Evolutionary conservation across 176 grass and related monocot species (phyloP).

Genomic region (Dactylis glomerata): DNA sequence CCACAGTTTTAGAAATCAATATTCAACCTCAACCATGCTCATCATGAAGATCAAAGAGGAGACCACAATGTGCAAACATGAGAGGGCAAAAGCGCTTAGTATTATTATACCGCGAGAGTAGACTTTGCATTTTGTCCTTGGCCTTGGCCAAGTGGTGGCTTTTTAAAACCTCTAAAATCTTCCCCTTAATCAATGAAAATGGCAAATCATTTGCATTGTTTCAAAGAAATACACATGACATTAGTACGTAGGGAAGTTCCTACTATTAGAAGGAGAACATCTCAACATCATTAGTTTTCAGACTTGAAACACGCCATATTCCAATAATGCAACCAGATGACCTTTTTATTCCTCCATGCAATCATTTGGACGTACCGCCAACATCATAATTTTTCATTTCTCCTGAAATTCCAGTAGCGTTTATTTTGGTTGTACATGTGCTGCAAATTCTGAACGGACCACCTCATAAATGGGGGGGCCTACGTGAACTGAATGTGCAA

Average conservation of each 20-base stretch:
- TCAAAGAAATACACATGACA: too few relatives aligned
- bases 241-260: not conserved
- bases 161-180: too few relatives aligned
- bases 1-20: too few relatives aligned
- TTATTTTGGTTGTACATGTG: not conserved
- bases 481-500: not conserved
- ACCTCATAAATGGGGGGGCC: not conserved
- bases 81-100: too few relatives aligned
- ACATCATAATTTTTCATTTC: not conserved
- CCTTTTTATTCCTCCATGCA: not conserved
- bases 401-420: not conserved
- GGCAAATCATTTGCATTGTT: too few relatives aligned
- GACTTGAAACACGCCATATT: not conserved
- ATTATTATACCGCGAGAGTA: too few relatives aligned
- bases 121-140: too few relatives aligned
- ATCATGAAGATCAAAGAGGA: too few relatives aligned
- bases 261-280: not conserved
- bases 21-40: too few relatives aligned
- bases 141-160: too few relatives aligned
- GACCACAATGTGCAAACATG: too few relatives aligned
- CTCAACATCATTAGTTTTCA: not conserved
- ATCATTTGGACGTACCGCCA: not conserved
- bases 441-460: not conserved
- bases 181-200: too few relatives aligned
- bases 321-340: not conserved